Conservation (phyloP, 2,329 filamentous ascomycete genomes). For the Colletotrichum limetticola region DNA sequence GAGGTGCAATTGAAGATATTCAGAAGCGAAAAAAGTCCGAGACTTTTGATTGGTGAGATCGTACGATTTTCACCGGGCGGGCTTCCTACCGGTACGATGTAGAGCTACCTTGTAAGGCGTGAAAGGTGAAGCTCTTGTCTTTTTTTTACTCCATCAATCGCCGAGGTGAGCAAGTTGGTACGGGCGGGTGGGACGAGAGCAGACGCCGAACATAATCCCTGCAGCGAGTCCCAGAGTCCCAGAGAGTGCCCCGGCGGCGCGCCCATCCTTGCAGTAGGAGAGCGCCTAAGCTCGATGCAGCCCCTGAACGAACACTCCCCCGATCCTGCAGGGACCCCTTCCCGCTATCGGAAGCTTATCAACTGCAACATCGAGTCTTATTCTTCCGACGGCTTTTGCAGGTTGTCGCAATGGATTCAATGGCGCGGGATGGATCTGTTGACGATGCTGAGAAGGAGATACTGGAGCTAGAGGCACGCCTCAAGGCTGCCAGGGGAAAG, state of each 20-base stretch:
- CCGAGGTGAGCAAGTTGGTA: conserved; percentile 20
- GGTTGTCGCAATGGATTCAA: conserved; percentile 38
- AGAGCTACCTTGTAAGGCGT: not conserved
- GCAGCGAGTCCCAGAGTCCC: not conserved
- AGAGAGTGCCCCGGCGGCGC: not conserved
- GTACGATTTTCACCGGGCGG: conserved; percentile 16
- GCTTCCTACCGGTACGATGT: not conserved
- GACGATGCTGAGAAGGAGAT: conserved; percentile 63
- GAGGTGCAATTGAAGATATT: not conserved
- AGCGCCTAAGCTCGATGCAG: not conserved
- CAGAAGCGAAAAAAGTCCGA: not conserved
- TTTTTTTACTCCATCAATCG: conserved; percentile 24
- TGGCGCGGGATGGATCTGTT: conserved; percentile 35
- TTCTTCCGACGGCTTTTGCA: not conserved
- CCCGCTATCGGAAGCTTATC: conserved; percentile 32
- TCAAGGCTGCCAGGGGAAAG: conserved; percentile 57
- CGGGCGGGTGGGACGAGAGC: conserved; percentile 18
- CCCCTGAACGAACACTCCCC: conserved; percentile 17
- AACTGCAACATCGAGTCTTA: conserved; percentile 14
- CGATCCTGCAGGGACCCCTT: conserved; percentile 14
- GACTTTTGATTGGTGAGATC: conserved; percentile 27
- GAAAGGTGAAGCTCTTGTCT: not conserved
- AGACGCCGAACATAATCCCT: conserved; percentile 29
- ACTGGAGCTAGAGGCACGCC: conserved; percentile 63
- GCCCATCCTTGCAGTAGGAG: not conserved